Conservation (phyloP, 768 basidiomycete species). For the Scleroderma bovista region DNA sequence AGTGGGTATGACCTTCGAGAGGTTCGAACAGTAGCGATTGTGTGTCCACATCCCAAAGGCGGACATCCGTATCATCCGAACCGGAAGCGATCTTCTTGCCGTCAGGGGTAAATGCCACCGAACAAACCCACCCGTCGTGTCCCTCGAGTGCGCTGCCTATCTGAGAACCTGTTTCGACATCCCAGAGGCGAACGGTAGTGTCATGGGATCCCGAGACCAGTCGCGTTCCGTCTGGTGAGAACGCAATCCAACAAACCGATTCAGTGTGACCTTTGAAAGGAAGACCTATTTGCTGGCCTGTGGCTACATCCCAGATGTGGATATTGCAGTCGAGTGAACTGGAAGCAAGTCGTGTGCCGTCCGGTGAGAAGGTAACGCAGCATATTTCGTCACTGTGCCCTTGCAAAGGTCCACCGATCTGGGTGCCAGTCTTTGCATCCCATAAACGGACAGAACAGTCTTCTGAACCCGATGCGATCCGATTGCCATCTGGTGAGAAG, state of each 20-base stretch:
- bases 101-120: constrained; percentile 7
- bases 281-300: neutral
- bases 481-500: constrained; percentile 12
- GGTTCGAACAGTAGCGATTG: neutral
- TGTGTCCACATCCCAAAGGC: neutral
- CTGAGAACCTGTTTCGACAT: constrained; percentile 4
- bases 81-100: constrained; percentile 4
- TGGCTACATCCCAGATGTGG: constrained; percentile 11
- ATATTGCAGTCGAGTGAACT: constrained; percentile 11
- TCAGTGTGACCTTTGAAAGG: neutral
- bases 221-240: constrained; percentile 3
- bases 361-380: constrained; percentile 14
- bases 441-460: constrained; percentile 4
- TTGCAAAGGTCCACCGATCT: neutral
- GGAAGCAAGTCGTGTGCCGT: constrained; percentile 16
- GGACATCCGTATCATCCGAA: neutral
- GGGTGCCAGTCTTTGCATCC: neutral
- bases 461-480: constrained; percentile 8
- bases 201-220: constrained; percentile 1
- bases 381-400: constrained; percentile 13
- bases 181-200: neutral
- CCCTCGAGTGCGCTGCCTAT: constrained; percentile 1
- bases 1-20: constrained; percentile 1
- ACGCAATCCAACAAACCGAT: neutral
- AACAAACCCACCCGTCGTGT: neutral